Evolutionary conservation across 768 basidiomycete genomes (phyloP).

Genomic region (Termitomyces heimii): DNA sequence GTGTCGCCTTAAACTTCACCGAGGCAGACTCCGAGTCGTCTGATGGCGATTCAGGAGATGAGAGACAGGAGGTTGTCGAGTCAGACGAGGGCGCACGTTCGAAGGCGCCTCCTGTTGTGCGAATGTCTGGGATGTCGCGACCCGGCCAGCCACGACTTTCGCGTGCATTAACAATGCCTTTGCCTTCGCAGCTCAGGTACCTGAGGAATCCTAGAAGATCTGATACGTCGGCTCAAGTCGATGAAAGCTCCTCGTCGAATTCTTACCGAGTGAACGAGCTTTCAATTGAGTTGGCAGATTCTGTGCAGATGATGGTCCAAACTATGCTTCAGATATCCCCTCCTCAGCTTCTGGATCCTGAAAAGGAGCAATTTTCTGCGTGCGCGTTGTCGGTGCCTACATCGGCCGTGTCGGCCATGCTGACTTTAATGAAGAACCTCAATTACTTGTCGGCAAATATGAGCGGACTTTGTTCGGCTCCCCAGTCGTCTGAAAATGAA

Average conservation of each 20-base stretch:
- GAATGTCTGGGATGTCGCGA: constrained; percentile 12
- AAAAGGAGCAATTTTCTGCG: constrained; percentile 89
- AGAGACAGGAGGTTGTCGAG: constrained; percentile 1
- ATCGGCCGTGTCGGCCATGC: constrained; percentile 80
- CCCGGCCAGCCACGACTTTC: constrained; percentile 49
- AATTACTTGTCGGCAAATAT: constrained; percentile 92
- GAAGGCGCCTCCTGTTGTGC: constrained; percentile 10
- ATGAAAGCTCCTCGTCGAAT: constrained; percentile 13
- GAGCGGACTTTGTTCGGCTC: constrained; percentile 37
- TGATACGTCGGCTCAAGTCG: not conserved
- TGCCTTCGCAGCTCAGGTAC: constrained; percentile 72
- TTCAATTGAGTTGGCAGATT: constrained; percentile 86
- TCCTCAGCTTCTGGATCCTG: constrained; percentile 84
- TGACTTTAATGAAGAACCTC: constrained; percentile 89
- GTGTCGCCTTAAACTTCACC: constrained; percentile 35
- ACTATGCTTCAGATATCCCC: constrained; percentile 89
- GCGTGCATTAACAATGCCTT: constrained; percentile 74
- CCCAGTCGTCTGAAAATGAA: not conserved
- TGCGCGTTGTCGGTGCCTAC: constrained; percentile 86
- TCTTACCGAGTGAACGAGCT: constrained; percentile 53
- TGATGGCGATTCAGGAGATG: constrained; percentile 32
- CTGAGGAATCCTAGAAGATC: constrained; percentile 57
- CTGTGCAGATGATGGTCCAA: constrained; percentile 85
- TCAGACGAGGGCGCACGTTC: constrained; percentile 15
- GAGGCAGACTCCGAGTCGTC: constrained; percentile 46